Evolutionary conservation across 2,329 filamentous ascomycete genomes (phyloP).

Genomic region (Cladosporium colombiae): DNA sequence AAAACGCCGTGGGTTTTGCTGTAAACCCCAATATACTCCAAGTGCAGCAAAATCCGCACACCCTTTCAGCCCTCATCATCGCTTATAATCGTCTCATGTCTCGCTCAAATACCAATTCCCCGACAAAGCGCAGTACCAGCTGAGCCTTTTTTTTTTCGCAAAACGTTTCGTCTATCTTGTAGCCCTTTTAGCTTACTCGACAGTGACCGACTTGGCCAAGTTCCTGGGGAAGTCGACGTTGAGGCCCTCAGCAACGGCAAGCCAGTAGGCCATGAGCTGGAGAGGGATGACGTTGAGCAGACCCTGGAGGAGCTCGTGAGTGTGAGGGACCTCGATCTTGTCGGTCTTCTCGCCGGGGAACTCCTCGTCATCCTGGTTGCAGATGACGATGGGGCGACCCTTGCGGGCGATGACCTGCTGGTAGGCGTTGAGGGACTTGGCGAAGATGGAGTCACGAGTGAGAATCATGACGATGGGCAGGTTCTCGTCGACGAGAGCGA

Average conservation of each 20-base stretch:
- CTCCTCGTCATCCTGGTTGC: constrained; percentile 86
- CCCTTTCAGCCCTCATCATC: neutral
- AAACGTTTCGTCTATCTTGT: neutral
- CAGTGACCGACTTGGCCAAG: constrained; percentile 97
- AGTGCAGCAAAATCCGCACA: neutral
- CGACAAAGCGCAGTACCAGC: constrained; percentile 14
- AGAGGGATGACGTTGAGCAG: constrained; percentile 96
- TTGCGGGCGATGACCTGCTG: constrained; percentile 97
- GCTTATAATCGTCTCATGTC: constrained; percentile 16
- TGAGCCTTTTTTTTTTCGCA: constrained; percentile 7
- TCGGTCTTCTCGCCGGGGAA: constrained; percentile 86
- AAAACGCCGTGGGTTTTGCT: constrained; percentile 2
- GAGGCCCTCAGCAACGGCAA: constrained; percentile 90
- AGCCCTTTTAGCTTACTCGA: constrained; percentile 67
- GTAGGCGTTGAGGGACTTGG: constrained; percentile 99
- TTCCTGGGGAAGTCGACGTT: constrained; percentile 99
- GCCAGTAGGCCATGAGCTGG: constrained; percentile 98
- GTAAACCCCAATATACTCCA: constrained; percentile 8
- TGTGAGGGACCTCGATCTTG: constrained; percentile 96
- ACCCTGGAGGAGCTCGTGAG: constrained; percentile 92
- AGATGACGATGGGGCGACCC: constrained; percentile 97
- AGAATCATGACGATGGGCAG: constrained; percentile 99
- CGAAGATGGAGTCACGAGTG: constrained; percentile 92
- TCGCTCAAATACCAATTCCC: constrained; percentile 13
- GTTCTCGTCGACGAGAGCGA: constrained; percentile 96